These are phyloP conservation scores for Stylosanthes scabra DNA, from an alignment of 331 rosid species.

Conservation along the genomic window DNA sequence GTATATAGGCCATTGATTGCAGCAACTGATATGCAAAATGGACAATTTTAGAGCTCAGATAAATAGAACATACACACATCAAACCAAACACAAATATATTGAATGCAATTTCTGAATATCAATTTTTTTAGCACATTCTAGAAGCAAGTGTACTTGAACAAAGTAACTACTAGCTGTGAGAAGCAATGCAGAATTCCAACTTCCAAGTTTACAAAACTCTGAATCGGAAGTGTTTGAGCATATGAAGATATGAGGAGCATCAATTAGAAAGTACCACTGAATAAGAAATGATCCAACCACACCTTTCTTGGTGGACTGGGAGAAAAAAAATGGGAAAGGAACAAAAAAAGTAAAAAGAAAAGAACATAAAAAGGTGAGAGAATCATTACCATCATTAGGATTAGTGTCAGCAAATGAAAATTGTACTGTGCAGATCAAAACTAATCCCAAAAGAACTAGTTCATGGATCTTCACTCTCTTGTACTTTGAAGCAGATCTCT, in stretches of 20 bases:
- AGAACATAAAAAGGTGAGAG: not conserved
- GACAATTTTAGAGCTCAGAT: constrained; percentile 23
- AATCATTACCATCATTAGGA: constrained; percentile 72
- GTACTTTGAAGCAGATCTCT: constrained; percentile 59
- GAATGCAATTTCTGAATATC: constrained; percentile 1
- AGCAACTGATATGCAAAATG: constrained; percentile 60
- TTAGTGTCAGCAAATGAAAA: constrained; percentile 71
- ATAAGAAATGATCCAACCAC: constrained; percentile 7
- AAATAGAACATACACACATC: constrained; percentile 6
- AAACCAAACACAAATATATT: constrained; percentile 17
- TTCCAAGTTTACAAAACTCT: not conserved
- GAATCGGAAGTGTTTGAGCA: constrained; percentile 10
- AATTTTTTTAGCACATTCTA: constrained; percentile 6
- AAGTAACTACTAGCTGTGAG: not conserved
- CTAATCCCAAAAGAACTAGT: constrained; percentile 51
- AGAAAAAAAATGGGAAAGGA: constrained; percentile 40
- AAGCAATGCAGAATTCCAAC: not conserved
- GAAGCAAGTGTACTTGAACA: not conserved
- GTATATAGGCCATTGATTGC: constrained; percentile 75
- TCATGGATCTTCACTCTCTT: constrained; percentile 54
- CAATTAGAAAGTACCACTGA: constrained; percentile 22
- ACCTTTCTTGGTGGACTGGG: constrained; percentile 36
- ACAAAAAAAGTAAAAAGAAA: not conserved
- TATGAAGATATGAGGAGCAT: not conserved
- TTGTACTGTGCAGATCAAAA: constrained; percentile 56